Percentiles rank a stretch among this genome's conserved stretches.
Conservation (phyloP, 805 yeast genomes). For the Saccharomycopsis sp. region DNA sequence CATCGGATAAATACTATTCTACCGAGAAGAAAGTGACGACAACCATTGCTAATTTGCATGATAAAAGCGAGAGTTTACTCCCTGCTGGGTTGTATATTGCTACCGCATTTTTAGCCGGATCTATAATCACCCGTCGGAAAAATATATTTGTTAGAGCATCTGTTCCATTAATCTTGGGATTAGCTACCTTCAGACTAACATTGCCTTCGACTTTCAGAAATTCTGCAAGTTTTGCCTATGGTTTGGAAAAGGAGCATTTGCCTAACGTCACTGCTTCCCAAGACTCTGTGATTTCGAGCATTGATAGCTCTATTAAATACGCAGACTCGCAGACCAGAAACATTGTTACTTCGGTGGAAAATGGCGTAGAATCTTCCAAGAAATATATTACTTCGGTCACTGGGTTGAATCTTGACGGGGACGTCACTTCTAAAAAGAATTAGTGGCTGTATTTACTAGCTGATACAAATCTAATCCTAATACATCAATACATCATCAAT, state of each 20-base stretch:
- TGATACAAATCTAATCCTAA: no score
- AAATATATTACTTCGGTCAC: conserved; percentile 46
- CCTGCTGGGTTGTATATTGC: conserved; percentile 66
- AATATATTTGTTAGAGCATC: conserved; percentile 46
- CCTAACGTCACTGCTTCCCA: conserved; percentile 66
- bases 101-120: conserved; percentile 66
- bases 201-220: conserved; percentile 68
- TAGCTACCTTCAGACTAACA: conserved; percentile 58
- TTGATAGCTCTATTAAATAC: conserved; percentile 38
- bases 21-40: conserved; percentile 58
- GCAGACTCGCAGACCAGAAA: conserved; percentile 38
- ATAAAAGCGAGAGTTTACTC: conserved; percentile 57
- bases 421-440: conserved; percentile 34
- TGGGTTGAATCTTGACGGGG: conserved; percentile 64
- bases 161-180: conserved; percentile 56
- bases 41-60: conserved; percentile 59
- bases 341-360: conserved; percentile 34
- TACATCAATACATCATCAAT: no score
- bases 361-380: conserved; percentile 35
- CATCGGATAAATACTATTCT: conserved; percentile 44
- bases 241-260: conserved; percentile 49
- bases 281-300: conserved; percentile 38
- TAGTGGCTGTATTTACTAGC: no score
- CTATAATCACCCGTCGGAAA: conserved; percentile 64
- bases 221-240: conserved; percentile 51